Base-by-base conservation (phyloP, 129 eudicot genomes). In the Ambrosia trifida region DNA sequence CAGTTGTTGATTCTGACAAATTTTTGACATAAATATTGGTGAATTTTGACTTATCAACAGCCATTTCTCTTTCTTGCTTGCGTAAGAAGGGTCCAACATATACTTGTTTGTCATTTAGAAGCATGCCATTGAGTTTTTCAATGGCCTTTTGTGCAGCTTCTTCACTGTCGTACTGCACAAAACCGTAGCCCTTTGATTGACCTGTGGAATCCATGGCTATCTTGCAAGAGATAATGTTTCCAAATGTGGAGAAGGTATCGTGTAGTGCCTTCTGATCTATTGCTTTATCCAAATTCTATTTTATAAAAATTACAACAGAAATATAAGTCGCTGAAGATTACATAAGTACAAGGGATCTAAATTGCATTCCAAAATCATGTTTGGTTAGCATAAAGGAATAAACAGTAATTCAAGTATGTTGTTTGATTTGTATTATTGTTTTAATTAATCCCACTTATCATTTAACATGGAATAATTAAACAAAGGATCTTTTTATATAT, bases 141-240 rank as follows among this genome's bases (percentile, higher is more conserved):
- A 24, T 24, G 28, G 97, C 97, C 57, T 79, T 82, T 76, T 83
- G 89, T 8, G 91, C 97, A 73, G 86, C 71, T 64, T 91, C 95
- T 20, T 87, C 97, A 58, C 54, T 78, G 43, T 88, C 91, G 76
- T 83, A 91, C 70, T 91, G 97, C 84, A 91, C 97, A 85, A 91
- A 91, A 7, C 97, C 97, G 61, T 85, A 91, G 24, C 97, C 97
- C 73, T 79, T 81, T 10, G 95, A 87, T 69, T 91, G 95, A 9
- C 97, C 97, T 58, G 81, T 67, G 36, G 82, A 4, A 66, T 87
- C 87, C 8, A 89, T 87, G 18, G 95, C 95, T 36, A 91, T 85
- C 85, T 91, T 91, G 82, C 97, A 91, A 13, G 97, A 91, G 51
- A 85, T 85, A 49, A 91, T 91, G 76, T 77, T 87, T 4, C 97